Evolutionary conservation across 805 yeast genomes (phyloP), one percentile per base, ranked within the genome.

Genomic region (Wickerhamiella shivajii): DNA sequence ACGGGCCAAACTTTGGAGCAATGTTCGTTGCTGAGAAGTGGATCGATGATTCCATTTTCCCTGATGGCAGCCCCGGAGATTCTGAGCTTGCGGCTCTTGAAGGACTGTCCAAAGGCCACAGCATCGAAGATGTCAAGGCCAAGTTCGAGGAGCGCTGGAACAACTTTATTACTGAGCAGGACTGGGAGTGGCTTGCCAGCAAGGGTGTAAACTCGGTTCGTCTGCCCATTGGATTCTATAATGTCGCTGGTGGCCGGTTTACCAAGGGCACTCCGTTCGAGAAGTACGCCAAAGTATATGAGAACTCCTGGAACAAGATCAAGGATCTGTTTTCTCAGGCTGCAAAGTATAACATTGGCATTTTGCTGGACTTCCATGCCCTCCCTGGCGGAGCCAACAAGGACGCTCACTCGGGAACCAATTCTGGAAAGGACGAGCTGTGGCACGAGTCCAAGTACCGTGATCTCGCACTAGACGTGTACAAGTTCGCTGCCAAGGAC

Each of bases 211-310:
- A 80, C 16, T 69, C 84, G 2, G 64, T 87, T 4, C 66, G 98
- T 46, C 64, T 87, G 1, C 97, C 98, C 6, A 57, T 87, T 42
- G 97, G 97, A 0, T 87, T 79, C 55, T 87, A 94, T 94, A 74
- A 69, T 37, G 69, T 84, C n/a, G 66, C 59, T 33, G 74, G 76
- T 14, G 81, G 85, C 1, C 43, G 45, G 12, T 77, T 62, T 50
- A 57, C 71, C 26, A 53, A 56, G 14, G 69, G 66, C 3, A 76
- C 93, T 2, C 74, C 75, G 13, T 87, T 79, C 49, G 71, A 57
- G 11, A 50, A 61, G 21, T 57, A 67, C 23, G 51, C 64, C 3
- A 49, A 49, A 0, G 81, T 79, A 3, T 87, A 87, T 54, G 42
- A 43, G n/a, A 64, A 69, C 44, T 76, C 93, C 0, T 87, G 96